Evolutionary conservation across 73 alveolate species (phyloP).

Genomic region (Symbiodinium pilosum): DNA sequence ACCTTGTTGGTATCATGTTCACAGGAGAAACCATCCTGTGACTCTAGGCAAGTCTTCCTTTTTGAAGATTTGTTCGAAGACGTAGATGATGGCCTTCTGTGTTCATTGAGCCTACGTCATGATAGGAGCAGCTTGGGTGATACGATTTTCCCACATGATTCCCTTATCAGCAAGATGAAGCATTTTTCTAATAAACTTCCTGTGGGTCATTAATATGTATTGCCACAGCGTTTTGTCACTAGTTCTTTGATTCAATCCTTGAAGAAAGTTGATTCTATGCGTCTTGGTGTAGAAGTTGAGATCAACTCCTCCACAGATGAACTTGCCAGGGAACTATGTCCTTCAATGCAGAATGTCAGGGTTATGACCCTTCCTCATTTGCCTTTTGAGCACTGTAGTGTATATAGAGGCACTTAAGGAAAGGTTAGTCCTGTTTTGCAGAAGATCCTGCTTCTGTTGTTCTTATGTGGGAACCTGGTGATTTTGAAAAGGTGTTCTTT

Average conservation of each 20-base stretch:
- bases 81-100: background rate
- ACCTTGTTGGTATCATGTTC: too few species aligned
- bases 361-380: background rate
- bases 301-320: background rate
- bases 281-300: background rate
- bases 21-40: background rate
- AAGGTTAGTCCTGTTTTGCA: background rate
- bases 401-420: background rate
- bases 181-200: background rate
- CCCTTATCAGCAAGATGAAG: too few species aligned
- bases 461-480: background rate
- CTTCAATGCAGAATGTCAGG: background rate
- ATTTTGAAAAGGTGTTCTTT: background rate
- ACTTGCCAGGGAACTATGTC: background rate
- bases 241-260: background rate
- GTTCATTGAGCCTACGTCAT: background rate
- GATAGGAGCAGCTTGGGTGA: background rate
- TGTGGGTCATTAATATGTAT: background rate
- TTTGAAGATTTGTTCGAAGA: background rate
- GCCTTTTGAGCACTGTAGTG: background rate
- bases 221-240: background rate
- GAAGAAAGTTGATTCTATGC: background rate
- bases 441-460: background rate
- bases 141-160: background rate
- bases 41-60: background rate